phyloP scores from a whole-genome alignment of 164 flowering plant species.

The Annona squamosa region DNA sequence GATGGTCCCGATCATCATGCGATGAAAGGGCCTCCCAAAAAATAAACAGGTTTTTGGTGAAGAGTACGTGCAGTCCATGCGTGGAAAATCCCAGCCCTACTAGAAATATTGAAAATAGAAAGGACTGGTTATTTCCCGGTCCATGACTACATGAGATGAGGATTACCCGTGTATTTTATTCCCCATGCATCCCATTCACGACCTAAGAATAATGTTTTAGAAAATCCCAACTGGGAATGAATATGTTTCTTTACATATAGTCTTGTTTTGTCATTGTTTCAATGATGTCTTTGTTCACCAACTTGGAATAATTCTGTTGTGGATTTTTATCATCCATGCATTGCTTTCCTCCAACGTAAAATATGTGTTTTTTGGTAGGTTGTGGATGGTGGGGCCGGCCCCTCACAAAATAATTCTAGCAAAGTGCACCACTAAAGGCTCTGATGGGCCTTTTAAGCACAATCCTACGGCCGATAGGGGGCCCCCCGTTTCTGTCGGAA shows the following conservation, averaged over 20 bases:
- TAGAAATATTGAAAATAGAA: not conserved
- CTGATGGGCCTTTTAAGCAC: slow-evolving; percentile 18
- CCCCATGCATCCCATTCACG: slow-evolving; percentile 26
- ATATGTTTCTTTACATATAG: not conserved
- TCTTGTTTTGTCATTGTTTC: slow-evolving; percentile 7
- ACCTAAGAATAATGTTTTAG: slow-evolving; percentile 1
- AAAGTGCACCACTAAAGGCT: slow-evolving; percentile 48
- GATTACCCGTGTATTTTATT: slow-evolving; percentile 7
- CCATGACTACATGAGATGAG: not conserved
- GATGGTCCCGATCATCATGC: not conserved
- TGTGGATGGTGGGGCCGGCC: slow-evolving; percentile 14
- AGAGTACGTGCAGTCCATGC: not conserved
- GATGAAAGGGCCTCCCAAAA: not conserved
- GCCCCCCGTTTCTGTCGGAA: slow-evolving; percentile 12
- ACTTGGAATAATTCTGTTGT: slow-evolving; percentile 41
- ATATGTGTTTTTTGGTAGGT: slow-evolving; percentile 6
- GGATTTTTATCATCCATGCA: slow-evolving; percentile 44
- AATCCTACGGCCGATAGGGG: slow-evolving; percentile 2
- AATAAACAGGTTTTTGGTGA: no score
- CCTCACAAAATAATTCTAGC: slow-evolving; percentile 12
- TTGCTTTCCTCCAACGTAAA: slow-evolving; percentile 54
- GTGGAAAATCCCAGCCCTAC: not conserved
- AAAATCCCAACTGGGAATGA: not conserved
- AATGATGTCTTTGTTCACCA: slow-evolving; percentile 19
- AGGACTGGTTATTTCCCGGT: not conserved